Percentiles rank a stretch among this genome's conserved stretches.
Evolutionary conservation across 352 stramenopile species (phyloP).

Genomic region (Phytophthora rubi): DNA sequence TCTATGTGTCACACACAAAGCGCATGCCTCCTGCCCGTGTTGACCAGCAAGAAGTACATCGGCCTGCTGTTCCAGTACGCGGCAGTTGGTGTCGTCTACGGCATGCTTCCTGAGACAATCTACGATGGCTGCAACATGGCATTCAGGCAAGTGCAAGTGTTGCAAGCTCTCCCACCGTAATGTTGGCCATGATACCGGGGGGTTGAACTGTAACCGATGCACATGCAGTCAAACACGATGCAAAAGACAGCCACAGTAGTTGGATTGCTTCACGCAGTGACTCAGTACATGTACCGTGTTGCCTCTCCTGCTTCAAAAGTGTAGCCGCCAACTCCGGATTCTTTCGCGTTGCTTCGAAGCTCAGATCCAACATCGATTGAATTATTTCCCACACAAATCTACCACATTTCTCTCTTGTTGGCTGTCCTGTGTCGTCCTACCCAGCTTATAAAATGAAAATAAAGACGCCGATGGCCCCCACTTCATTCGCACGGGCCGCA

Average conservation of each 20-base stretch:
- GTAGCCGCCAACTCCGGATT: slow-evolving; percentile 8
- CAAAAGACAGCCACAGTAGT: neutral
- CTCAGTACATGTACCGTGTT: too few relatives aligned
- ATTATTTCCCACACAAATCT: slow-evolving; percentile 34
- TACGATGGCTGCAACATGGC: slow-evolving; percentile 22
- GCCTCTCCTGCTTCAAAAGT: neutral
- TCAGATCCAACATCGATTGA: slow-evolving; percentile 9
- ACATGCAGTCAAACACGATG: neutral
- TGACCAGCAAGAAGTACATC: slow-evolving; percentile 48
- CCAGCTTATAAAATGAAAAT: slow-evolving; percentile 30
- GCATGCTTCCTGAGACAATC: slow-evolving; percentile 43
- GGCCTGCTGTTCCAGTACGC: slow-evolving; percentile 53
- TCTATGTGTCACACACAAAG: neutral
- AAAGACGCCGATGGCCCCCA: slow-evolving; percentile 12
- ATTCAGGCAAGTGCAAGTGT: neutral
- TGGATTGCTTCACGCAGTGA: neutral
- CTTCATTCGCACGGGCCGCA: slow-evolving; percentile 24
- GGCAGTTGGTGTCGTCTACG: slow-evolving; percentile 46
- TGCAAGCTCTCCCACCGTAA: slow-evolving; percentile 7
- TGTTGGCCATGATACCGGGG: neutral
- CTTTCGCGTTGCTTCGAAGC: slow-evolving; percentile 16
- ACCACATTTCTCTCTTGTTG: slow-evolving; percentile 15
- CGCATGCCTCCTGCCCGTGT: slow-evolving; percentile 13
- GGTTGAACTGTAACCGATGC: neutral
- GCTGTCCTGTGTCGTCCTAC: slow-evolving; percentile 6